These are phyloP conservation scores for Oemleria cerasiformis DNA, from an alignment of 306 rosid species.

Conservation along the genomic window DNA sequence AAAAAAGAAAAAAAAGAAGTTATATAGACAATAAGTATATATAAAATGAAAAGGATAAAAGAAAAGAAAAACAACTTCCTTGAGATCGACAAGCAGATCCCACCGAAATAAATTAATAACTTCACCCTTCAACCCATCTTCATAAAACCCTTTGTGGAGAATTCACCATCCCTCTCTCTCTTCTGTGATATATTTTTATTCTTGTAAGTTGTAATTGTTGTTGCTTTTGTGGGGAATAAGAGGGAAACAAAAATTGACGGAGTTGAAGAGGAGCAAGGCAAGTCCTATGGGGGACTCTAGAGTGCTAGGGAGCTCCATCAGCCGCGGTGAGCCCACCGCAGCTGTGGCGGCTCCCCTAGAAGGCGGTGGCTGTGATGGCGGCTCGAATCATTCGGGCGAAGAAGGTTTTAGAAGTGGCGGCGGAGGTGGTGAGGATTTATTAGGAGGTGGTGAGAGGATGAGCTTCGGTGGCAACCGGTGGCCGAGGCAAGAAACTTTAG, in stretches of 20 bases:
- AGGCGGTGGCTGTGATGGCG: slow-evolving; percentile 31
- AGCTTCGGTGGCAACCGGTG: slow-evolving; percentile 86
- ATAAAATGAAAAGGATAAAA: not conserved
- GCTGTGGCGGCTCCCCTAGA: slow-evolving; percentile 20
- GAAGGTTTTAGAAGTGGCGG: slow-evolving; percentile 30
- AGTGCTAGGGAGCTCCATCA: slow-evolving; percentile 55
- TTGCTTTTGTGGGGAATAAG: slow-evolving; percentile 1
- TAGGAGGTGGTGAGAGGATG: slow-evolving; percentile 43
- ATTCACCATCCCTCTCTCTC: slow-evolving; percentile 58
- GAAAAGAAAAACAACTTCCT: slow-evolving; percentile 24
- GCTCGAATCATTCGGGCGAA: slow-evolving; percentile 72
- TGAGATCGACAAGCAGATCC: slow-evolving; percentile 83
- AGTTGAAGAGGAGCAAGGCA: slow-evolving; percentile 6
- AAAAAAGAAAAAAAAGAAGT: slow-evolving; percentile 19
- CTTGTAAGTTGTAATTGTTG: slow-evolving; percentile 46
- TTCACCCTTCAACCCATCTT: slow-evolving; percentile 54
- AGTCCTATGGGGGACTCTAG: slow-evolving; percentile 73
- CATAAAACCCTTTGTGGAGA: slow-evolving; percentile 51
- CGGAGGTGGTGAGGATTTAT: slow-evolving; percentile 24
- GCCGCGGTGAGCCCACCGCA: slow-evolving; percentile 34
- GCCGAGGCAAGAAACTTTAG: slow-evolving; percentile 90
- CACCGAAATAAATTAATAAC: slow-evolving; percentile 68
- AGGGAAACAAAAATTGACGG: slow-evolving; percentile 1
- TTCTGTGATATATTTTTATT: slow-evolving; percentile 28
- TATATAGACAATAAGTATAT: not conserved